Evolutionary conservation across 306 rosid species (phyloP).

Genomic region (Adenanthera pavonina): DNA sequence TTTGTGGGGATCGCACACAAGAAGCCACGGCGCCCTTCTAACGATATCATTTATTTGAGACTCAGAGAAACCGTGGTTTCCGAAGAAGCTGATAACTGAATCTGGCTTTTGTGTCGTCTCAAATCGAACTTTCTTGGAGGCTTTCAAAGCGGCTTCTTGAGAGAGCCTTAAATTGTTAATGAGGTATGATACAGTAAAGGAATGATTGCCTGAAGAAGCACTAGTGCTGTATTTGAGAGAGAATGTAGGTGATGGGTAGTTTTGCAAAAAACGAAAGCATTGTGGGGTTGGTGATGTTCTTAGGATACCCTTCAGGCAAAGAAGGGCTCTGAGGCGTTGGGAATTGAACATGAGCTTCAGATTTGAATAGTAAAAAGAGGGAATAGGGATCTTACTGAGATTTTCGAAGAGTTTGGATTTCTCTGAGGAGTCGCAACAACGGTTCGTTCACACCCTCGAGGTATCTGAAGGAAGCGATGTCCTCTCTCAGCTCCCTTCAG

Average conservation of each 20-base stretch:
- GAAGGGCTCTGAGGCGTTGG: not conserved
- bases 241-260: not conserved
- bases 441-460: too few relatives aligned
- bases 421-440: not conserved
- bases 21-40: too few relatives aligned
- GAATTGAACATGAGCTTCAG: not conserved
- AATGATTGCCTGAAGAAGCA: not conserved
- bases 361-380: not conserved
- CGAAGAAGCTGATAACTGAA: not conserved
- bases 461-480: too few relatives aligned
- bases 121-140: not conserved
- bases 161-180: not conserved
- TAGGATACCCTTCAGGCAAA: not conserved
- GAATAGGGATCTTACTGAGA: not conserved
- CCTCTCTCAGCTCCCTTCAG: too few relatives aligned
- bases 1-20: too few relatives aligned
- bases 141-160: not conserved
- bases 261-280: not conserved
- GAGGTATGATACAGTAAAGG: not conserved
- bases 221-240: not conserved
- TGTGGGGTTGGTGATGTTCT: not conserved
- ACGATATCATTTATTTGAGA: too few relatives aligned
- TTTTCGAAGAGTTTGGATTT: not conserved
- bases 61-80: not conserved
- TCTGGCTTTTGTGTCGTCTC: not conserved